These are phyloP conservation scores for Carex arenaria DNA, from an alignment of 202 grass and related monocot genomes.

Conservation along the genomic window DNA sequence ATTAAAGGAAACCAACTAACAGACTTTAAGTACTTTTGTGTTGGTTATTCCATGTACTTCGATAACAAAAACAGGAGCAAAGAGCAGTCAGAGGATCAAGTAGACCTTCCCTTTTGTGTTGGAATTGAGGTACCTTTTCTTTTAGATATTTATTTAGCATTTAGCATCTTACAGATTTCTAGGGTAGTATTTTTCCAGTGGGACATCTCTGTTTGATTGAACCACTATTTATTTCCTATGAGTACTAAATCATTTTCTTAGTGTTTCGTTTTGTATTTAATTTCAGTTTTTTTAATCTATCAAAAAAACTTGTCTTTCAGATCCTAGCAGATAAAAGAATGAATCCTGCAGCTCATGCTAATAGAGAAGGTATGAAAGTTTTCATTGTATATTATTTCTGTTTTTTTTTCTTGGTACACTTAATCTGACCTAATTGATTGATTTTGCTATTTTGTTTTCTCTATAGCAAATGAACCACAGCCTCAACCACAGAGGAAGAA, in stretches of 20 bases:
- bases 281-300: conserved; percentile 23
- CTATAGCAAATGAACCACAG: conserved; percentile 7
- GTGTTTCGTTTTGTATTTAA: conserved; percentile 2
- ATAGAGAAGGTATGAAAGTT: conserved; percentile 46
- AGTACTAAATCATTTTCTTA: neutral
- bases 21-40: conserved; percentile 79
- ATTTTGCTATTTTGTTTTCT: conserved; percentile 1
- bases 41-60: conserved; percentile 81
- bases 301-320: conserved; percentile 39
- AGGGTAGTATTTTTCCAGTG: conserved; percentile 12
- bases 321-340: conserved; percentile 70
- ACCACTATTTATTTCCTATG: neutral
- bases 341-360: conserved; percentile 30
- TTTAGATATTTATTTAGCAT: neutral
- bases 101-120: conserved; percentile 76
- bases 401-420: neutral
- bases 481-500: neutral
- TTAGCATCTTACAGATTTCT: neutral
- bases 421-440: neutral
- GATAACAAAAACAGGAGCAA: conserved; percentile 38
- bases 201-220: neutral
- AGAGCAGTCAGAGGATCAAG: conserved; percentile 42
- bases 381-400: conserved; percentile 10
- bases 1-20: conserved; percentile 48
- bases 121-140: conserved; percentile 73